phyloP scores from a whole-genome alignment of 1,284 basidiomycete species.

The Mycosarcoma mackinlayi region DNA sequence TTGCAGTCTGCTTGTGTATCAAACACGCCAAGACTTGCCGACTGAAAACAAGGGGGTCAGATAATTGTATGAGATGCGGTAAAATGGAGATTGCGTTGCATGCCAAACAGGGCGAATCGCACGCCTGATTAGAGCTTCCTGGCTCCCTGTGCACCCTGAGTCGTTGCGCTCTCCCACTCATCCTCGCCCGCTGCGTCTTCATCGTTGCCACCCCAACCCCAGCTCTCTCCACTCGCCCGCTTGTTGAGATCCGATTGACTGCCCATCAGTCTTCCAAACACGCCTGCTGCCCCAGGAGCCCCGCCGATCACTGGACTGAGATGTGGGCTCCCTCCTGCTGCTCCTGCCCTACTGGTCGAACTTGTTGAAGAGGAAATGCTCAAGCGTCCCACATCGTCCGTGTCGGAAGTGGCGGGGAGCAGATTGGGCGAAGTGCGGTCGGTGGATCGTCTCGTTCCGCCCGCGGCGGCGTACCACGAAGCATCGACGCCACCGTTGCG shows the following conservation, averaged over 20 bases:
- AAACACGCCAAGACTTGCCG: no score
- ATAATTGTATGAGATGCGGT: no score
- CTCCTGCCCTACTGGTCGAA: not conserved
- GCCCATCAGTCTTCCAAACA: conserved; percentile 27
- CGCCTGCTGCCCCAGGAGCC: conserved; percentile 14
- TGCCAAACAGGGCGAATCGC: no score
- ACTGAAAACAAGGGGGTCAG: no score
- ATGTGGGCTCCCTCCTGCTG: conserved; percentile 7
- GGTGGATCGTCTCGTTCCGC: conserved; percentile 3
- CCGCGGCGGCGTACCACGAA: conserved; percentile 29
- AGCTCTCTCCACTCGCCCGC: conserved; percentile 17
- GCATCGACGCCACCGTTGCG: no score
- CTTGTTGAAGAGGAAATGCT: conserved; percentile 10
- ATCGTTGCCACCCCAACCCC: conserved; percentile 17
- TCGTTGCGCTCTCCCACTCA: no score
- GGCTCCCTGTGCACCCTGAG: no score
- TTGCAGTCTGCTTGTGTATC: no score
- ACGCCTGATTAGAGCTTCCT: no score
- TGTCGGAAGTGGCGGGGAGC: no score
- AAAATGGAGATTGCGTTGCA: no score
- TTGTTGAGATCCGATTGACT: conserved; percentile 2
- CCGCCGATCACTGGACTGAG: conserved; percentile 21
- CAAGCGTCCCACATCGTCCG: conserved; percentile 1
- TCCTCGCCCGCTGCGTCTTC: conserved; percentile 6
- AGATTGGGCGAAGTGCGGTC: no score